Percentiles rank a stretch among this genome's conserved stretches.
These are phyloP conservation scores for Alnus rubra DNA, from an alignment of 306 rosid species.

Conservation along the genomic window DNA sequence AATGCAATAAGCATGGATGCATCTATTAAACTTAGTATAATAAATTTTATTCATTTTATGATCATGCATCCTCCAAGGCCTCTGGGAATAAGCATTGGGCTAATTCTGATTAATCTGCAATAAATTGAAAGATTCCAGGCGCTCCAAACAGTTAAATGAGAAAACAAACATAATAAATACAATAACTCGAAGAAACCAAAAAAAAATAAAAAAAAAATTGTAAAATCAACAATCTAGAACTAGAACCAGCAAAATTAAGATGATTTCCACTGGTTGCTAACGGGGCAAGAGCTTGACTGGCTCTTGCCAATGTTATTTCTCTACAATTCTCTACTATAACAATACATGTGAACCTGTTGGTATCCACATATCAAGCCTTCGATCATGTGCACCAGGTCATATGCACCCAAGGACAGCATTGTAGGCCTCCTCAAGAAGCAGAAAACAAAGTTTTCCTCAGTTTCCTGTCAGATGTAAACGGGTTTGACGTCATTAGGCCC, in stretches of 20 bases:
- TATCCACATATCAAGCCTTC: constrained; percentile 36
- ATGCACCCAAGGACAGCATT: constrained; percentile 26
- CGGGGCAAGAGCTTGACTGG: constrained; percentile 28
- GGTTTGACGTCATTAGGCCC: constrained; percentile 96
- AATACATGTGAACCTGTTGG: constrained; percentile 39
- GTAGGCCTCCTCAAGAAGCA: constrained; percentile 22
- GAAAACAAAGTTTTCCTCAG: constrained; percentile 20
- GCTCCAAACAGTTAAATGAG: constrained; percentile 22
- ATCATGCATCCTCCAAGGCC: constrained; percentile 9
- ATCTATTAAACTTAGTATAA: neutral
- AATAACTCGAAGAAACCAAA: constrained; percentile 30
- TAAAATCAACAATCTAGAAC: constrained; percentile 33
- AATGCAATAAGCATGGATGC: neutral
- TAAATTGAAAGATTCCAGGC: constrained; percentile 23
- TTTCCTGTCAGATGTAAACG: constrained; percentile 68
- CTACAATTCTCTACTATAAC: constrained; percentile 40
- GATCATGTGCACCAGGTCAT: constrained; percentile 31
- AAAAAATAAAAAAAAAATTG: constrained; percentile 31
- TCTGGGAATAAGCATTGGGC: constrained; percentile 5
- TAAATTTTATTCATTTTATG: constrained; percentile 7
- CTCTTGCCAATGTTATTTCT: constrained; percentile 43
- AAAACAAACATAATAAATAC: constrained; percentile 23
- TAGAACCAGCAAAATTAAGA: constrained; percentile 38
- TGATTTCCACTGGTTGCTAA: constrained; percentile 33
- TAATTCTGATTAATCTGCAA: constrained; percentile 20